A percentile compares a stretch with the other conserved stretches of the same genome.
Conservation (phyloP, 257 asterid genomes). For the Primulina huaijiensis region DNA sequence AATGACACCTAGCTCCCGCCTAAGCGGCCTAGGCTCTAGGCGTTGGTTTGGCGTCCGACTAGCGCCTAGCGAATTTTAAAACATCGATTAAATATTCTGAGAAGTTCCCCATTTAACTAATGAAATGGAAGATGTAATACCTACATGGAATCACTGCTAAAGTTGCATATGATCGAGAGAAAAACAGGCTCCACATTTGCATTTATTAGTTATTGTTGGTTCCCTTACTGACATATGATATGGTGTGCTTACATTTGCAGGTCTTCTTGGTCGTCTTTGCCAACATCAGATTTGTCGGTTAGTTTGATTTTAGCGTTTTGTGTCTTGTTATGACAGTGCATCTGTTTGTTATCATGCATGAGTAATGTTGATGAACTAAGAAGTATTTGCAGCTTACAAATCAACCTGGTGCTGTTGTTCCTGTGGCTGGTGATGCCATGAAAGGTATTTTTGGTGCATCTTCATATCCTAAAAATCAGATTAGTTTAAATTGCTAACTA, state of each 20-base stretch:
- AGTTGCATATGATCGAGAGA: slow-evolving; percentile 9
- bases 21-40: no score
- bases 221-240: slow-evolving; percentile 13
- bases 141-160: neutral
- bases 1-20: no score
- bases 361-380: slow-evolving; percentile 9
- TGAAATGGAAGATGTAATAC: slow-evolving; percentile 13
- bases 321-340: slow-evolving; percentile 4
- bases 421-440: slow-evolving; percentile 35
- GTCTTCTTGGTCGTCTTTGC: slow-evolving; percentile 70
- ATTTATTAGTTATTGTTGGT: slow-evolving; percentile 15
- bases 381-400: slow-evolving; percentile 33
- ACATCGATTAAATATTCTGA: neutral
- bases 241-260: slow-evolving; percentile 40
- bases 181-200: slow-evolving; percentile 5
- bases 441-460: slow-evolving; percentile 42
- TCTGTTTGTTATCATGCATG: neutral
- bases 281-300: slow-evolving; percentile 56
- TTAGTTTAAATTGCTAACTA: slow-evolving; percentile 3
- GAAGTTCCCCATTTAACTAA: neutral
- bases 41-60: no score
- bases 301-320: slow-evolving; percentile 26
- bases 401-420: slow-evolving; percentile 44
- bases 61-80: no score
- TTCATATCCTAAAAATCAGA: neutral